phyloP scores from a whole-genome alignment of 306 rosid species.

The Malus asiatica region DNA sequence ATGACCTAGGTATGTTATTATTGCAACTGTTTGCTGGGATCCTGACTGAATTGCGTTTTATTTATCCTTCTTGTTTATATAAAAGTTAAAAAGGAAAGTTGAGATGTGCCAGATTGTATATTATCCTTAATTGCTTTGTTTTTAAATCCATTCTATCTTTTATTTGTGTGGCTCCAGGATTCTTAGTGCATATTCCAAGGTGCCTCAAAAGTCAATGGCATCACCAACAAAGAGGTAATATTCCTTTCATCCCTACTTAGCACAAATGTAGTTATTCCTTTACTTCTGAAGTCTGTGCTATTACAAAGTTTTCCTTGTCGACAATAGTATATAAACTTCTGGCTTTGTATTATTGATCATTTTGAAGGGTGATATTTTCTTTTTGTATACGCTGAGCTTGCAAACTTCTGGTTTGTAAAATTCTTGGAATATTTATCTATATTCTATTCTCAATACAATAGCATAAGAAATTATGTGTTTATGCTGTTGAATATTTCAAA shows the following conservation, averaged over 20 bases:
- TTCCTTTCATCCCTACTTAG: background rate
- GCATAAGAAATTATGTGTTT: background rate
- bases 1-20: background rate
- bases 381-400: background rate
- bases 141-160: background rate
- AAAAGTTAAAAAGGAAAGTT: background rate
- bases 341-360: background rate
- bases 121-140: background rate
- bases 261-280: background rate
- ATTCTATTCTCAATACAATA: background rate
- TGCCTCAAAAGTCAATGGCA: conserved; percentile 46
- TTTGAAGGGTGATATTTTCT: background rate
- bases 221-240: conserved; percentile 50
- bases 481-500: background rate
- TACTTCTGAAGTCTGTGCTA: background rate
- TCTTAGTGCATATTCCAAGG: conserved; percentile 67
- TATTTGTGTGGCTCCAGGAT: conserved; percentile 32
- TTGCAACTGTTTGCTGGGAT: background rate
- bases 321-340: background rate
- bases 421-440: background rate
- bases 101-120: background rate
- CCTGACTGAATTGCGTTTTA: background rate
- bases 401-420: background rate
- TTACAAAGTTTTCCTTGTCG: background rate
- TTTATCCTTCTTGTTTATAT: background rate